Evolutionary conservation across 2,329 filamentous ascomycete species (phyloP).

Genomic region (Penicillium carneum): DNA sequence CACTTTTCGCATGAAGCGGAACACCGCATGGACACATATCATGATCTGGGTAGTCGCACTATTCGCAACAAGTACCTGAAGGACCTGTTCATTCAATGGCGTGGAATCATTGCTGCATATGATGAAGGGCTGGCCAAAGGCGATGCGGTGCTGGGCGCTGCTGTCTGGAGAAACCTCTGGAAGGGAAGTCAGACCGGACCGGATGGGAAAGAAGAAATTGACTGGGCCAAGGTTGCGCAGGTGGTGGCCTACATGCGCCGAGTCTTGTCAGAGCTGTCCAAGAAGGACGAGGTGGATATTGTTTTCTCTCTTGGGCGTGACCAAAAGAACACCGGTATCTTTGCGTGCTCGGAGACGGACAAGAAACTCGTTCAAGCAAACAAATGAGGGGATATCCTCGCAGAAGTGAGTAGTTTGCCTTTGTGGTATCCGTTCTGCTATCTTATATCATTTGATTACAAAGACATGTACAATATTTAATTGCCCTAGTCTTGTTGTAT

Average conservation of each 20-base stretch:
- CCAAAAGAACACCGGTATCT: conserved; percentile 45
- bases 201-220: conserved; percentile 57
- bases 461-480: conserved; percentile 27
- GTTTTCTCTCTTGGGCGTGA: conserved; percentile 58
- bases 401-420: not conserved
- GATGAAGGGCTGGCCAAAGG: conserved; percentile 57
- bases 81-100: conserved; percentile 92
- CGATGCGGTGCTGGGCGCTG: conserved; percentile 62
- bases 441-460: conserved; percentile 15
- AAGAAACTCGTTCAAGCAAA: conserved; percentile 50
- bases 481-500: conserved; percentile 12
- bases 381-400: conserved; percentile 24
- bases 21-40: conserved; percentile 68
- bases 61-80: conserved; percentile 72
- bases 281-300: conserved; percentile 62
- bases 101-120: conserved; percentile 77
- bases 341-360: conserved; percentile 46
- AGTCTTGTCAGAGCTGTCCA: conserved; percentile 62
- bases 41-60: conserved; percentile 59
- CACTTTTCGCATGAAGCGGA: conserved; percentile 78
- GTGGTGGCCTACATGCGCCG: conserved; percentile 70
- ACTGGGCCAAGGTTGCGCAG: conserved; percentile 66
- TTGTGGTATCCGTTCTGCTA: conserved; percentile 3
- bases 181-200: conserved; percentile 66
- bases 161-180: conserved; percentile 93